Base-by-base conservation (phyloP, 331 rosid genomes). In the Acacia pycnantha region DNA sequence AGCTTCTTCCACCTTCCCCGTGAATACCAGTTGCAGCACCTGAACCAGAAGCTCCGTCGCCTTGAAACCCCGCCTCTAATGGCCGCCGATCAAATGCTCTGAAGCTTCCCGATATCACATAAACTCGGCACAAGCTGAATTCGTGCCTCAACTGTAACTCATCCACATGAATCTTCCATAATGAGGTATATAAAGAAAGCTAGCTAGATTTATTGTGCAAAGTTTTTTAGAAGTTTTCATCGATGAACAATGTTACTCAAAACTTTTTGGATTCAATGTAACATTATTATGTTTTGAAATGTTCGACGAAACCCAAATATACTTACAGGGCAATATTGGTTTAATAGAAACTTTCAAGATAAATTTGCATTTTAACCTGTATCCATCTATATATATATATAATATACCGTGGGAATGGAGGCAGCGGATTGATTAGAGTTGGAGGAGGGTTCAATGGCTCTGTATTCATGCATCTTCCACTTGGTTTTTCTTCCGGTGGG, bases 391-490 rank as follows among this genome's bases (percentile, higher is more conserved):
- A 22, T 11, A 12, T 61, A 12, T 24, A 11, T 56, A 27, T 33
- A 11, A 11, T 2, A 29, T 83, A 94, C 98, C 93, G 67, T 79
- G 40, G 93, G 94, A 76, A 46, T 62, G 13, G 48, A 19, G 4
- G 58, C 27, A 69, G 31, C 35, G 43, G 89, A 65, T 24, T 86
- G 85, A 41, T 33, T 14, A 47, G 83, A 64, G 53, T 62, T 22
- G 54, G 75, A 43, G 54, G 75, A 43, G 37, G n/a, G 76, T 50
- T 90, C 85, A 31, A 95, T 95, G 76, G 94, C 97, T 90, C 86
- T 91, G 58, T 95, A 95, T 67, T 93, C 98, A 73, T 93, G 90
- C 97, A 93, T 91, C 88, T 95, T 95, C 98, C 97, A 93, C 44
- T 90, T 90, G 71, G 97, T 95, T 84, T 91, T 95, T 13, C 84